Evolutionary conservation across 306 rosid genomes (phyloP).

Genomic region (Quercus parvula): DNA sequence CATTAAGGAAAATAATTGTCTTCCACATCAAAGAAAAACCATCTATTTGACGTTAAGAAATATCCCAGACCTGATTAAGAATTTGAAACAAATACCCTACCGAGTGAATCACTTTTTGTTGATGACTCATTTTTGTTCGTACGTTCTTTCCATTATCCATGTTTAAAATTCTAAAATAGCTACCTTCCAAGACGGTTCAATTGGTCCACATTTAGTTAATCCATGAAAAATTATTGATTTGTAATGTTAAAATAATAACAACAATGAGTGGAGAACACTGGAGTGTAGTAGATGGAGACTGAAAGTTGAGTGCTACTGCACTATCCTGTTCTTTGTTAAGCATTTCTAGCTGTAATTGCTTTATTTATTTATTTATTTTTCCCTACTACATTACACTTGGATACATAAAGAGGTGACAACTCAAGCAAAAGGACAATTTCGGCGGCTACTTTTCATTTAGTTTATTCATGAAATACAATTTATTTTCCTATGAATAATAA

Average conservation of each 20-base stretch:
- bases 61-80: no score
- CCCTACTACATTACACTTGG: no score
- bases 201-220: neutral
- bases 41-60: no score
- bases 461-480: no score
- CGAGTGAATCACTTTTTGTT: neutral
- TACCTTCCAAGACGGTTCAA: neutral
- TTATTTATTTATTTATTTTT: no score
- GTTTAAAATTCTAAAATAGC: neutral
- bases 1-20: no score
- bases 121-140: neutral
- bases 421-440: no score
- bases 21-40: no score
- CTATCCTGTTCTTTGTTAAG: neutral
- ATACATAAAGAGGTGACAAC: no score
- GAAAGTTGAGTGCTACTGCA: neutral
- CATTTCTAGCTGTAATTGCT: no score
- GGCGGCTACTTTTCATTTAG: no score
- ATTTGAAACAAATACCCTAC: neutral
- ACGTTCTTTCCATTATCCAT: neutral
- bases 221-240: neutral
- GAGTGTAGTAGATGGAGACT: neutral
- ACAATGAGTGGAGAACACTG: neutral
- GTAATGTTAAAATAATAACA: neutral
- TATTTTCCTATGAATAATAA: no score